Evolutionary conservation across 2,329 filamentous ascomycete genomes (phyloP), one percentile per base, ranked within the genome.

Genomic region (Sclerotinia sclerotiorum): DNA sequence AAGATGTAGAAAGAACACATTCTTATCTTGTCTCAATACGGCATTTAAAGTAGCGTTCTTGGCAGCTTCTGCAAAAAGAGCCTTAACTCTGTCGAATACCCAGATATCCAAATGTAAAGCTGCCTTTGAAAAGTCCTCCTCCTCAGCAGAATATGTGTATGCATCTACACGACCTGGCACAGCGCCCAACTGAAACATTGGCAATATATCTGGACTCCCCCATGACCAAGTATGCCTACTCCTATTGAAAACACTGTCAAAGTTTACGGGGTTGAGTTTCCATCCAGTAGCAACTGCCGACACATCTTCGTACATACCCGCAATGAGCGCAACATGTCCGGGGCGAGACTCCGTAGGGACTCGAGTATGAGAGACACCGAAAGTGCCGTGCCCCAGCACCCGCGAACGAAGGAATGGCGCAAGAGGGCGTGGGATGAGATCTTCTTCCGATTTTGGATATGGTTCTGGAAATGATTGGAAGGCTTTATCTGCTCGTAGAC

Each of bases 191-290:
- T 96, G 89, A 78, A 99, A 99, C 95, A 99, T 99, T 67, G 92
- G 92, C 73, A 99, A 81, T 75, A 99, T 99, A 80, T 99, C 95
- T 1, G 95, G 95, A 77, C 94, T 97, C 2, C 95, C 95, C 95
- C 95, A 99, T 79, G 94, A 97, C 95, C 95, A 99, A 10, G 96
- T 99, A 80, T 99, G 96, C 57, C 90, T 85, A 77, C 94, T 98
- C 71, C 92, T 88, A 79, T 99, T 99, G 85, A 99, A 99, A 15
- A 99, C 93, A 76, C 94, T 98, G 81, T 99, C 95, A 76, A 99
- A 99, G 77, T 98, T 91, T 76, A 99, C 95, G 0, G 95, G 95
- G 78, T 99, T 99, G 74, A 97, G 82, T 81, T 99, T 98, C 95
- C 95, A 99, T 21, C 95, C 95, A 0, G 96, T 99, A 42, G 91